phyloP scores from a whole-genome alignment of 306 rosid genomes.

The Crataegus laevigata region DNA sequence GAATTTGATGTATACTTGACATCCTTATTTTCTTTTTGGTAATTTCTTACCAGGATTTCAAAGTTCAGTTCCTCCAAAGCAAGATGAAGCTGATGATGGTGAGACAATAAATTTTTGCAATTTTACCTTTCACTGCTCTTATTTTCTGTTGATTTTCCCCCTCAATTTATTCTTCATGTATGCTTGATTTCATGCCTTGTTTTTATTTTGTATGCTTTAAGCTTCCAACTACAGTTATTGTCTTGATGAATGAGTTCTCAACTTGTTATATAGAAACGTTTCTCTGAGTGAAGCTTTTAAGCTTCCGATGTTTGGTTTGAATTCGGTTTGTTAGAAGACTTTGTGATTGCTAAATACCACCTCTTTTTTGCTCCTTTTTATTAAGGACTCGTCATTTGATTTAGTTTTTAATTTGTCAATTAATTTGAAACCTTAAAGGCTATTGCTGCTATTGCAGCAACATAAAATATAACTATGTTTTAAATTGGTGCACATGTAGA shows the following conservation, averaged over 20 bases:
- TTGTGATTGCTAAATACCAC: neutral
- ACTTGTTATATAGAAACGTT: neutral
- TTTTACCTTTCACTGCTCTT: neutral
- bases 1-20: neutral
- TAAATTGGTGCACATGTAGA: neutral
- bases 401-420: neutral
- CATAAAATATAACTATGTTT: neutral
- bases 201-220: neutral
- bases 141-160: neutral
- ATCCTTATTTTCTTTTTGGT: neutral
- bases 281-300: neutral
- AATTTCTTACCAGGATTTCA: slow-evolving; percentile 46
- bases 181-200: neutral
- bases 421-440: neutral
- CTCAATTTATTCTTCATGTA: neutral
- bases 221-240: neutral
- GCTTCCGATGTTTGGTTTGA: neutral
- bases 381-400: neutral
- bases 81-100: slow-evolving; percentile 69
- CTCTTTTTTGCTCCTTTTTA: neutral
- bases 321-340: neutral
- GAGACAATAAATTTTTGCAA: slow-evolving; percentile 24
- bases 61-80: slow-evolving; percentile 38
- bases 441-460: neutral
- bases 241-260: neutral